Evolutionary conservation across 2,329 filamentous ascomycete species (phyloP), one percentile per base, ranked within the genome.

Genomic region (Colletotrichum coccodes): DNA sequence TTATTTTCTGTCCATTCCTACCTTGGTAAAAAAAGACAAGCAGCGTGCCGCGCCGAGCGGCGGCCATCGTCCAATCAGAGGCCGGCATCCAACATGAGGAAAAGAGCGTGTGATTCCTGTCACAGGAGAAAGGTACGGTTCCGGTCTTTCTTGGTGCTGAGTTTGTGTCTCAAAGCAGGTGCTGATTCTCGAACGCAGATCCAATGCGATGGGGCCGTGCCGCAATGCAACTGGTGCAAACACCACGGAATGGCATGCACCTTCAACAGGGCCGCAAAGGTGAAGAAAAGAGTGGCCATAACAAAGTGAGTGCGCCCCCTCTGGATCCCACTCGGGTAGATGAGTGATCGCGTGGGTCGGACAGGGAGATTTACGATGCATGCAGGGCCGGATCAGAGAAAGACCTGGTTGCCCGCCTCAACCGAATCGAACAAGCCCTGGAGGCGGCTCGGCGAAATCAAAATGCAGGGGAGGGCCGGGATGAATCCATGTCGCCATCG

Each of bases 181-280:
- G 40, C 68, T 68, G 44, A 70, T 56, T 18, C 26, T 60, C 47
- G 12, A 38, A 49, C 9, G 59, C 60, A 85, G 83, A 87, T 87
- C 68, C 85, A 86, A 78, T 87, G 85, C 70, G 84, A 85, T 72
- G 78, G 77, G 3, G 77, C 77, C 18, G 68, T 77, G 11, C 80
- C 82, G 4, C 77, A 79, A 56, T 86, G 84, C 75, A 83, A 86
- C 73, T 86, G 84, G 84, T 86, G 84, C 72, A 79, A 77, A 57
- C 83, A 86, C 73, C 84, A 86, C 70, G 75, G 79, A 61, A 77
- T 84, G 23, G 73, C 79, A 21, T 87, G 85, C 74, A 86, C 83
- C 8, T 86, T 85, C 72, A 78, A 63, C 49, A 40, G 70, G 36
- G 63, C 60, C 28, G 56, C 68, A 40, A 63, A 70, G 44, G 52